Conservation (phyloP, 805 yeast genomes). For the Kodamaea lidongshanica region DNA sequence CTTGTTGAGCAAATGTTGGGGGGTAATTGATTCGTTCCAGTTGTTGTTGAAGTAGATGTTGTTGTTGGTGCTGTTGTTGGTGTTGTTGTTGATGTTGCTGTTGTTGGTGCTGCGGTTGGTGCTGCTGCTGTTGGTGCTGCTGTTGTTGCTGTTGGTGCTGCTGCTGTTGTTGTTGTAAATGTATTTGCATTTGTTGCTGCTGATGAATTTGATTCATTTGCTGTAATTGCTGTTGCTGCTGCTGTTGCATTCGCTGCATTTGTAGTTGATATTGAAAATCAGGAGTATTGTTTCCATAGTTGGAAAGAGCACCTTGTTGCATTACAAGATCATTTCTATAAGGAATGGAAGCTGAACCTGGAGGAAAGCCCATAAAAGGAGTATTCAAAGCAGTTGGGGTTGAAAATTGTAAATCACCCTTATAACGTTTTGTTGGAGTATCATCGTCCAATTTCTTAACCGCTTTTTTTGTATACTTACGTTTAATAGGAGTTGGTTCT, state of each 20-base stretch:
- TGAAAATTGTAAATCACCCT: slow-evolving; percentile 12
- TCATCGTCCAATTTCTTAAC: slow-evolving; percentile 66
- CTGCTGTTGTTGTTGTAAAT: slow-evolving; percentile 11
- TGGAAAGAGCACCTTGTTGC: slow-evolving; percentile 2
- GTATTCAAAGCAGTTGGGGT: slow-evolving; percentile 4
- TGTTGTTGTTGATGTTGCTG: slow-evolving; percentile 9
- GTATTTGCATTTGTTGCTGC: slow-evolving; percentile 16
- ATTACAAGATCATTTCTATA: slow-evolving; percentile 1
- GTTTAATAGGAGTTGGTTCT: slow-evolving; percentile 38
- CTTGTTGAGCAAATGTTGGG: slow-evolving; percentile 5
- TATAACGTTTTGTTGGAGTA: slow-evolving; percentile 42
- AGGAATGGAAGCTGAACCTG: slow-evolving; percentile 4
- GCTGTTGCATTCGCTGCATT: slow-evolving; percentile 7
- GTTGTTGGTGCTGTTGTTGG: slow-evolving; percentile 5
- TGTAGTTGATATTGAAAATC: slow-evolving; percentile 8
- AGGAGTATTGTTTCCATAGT: too few relatives aligned
- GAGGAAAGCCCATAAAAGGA: slow-evolving; percentile 6
- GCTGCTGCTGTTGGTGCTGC: slow-evolving; percentile 13
- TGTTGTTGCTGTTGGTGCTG: slow-evolving; percentile 8
- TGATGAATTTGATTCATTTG: slow-evolving; percentile 22
- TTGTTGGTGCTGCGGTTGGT: slow-evolving; percentile 15
- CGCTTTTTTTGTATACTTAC: slow-evolving; percentile 42
- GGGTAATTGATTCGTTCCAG: neutral
- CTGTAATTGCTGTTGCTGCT: slow-evolving; percentile 18
- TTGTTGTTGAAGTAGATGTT: slow-evolving; percentile 6